Conservation (phyloP, 805 yeast genomes). For the Maudiozyma turicensis region DNA sequence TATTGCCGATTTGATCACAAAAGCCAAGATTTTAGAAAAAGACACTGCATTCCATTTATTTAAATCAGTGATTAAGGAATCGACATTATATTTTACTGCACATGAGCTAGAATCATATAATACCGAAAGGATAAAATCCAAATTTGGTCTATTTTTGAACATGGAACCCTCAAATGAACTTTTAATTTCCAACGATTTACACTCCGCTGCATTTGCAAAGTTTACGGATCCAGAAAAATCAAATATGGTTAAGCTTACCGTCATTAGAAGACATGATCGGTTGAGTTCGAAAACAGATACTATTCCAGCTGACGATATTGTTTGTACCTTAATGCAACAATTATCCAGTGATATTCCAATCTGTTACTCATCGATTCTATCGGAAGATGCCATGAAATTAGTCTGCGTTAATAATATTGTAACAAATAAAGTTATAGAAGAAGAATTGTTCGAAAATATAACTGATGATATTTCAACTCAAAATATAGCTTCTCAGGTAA, state of each 20-base stretch:
- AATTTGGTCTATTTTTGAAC: slow-evolving; percentile 59
- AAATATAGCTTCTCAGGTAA: slow-evolving; percentile 3
- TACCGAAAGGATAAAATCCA: slow-evolving; percentile 49
- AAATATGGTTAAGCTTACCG: slow-evolving; percentile 9
- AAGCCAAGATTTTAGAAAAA: slow-evolving; percentile 69
- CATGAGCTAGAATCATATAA: slow-evolving; percentile 48
- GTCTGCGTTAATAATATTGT: slow-evolving; percentile 16
- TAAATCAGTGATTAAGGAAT: slow-evolving; percentile 34
- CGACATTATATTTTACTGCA: slow-evolving; percentile 54
- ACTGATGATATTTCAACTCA: background rate
- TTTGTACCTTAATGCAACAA: slow-evolving; percentile 4
- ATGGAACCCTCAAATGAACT: slow-evolving; percentile 32
- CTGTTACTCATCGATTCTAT: slow-evolving; percentile 19
- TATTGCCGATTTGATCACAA: slow-evolving; percentile 37
- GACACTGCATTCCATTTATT: slow-evolving; percentile 82
- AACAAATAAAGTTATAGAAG: slow-evolving; percentile 7
- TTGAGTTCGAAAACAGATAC: slow-evolving; percentile 2
- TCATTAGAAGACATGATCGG: slow-evolving; percentile 7
- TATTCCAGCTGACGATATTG: slow-evolving; percentile 10
- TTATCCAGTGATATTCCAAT: slow-evolving; percentile 11
- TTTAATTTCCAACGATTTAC: slow-evolving; percentile 32
- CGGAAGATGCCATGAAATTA: slow-evolving; percentile 14
- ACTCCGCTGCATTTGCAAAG: slow-evolving; percentile 40
- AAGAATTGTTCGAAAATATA: background rate
- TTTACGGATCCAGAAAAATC: slow-evolving; percentile 27